A percentile compares a stretch with the other conserved stretches of the same genome.
Conservation (phyloP, 345 rosid species). For the Eucalyptus pauciflora region DNA sequence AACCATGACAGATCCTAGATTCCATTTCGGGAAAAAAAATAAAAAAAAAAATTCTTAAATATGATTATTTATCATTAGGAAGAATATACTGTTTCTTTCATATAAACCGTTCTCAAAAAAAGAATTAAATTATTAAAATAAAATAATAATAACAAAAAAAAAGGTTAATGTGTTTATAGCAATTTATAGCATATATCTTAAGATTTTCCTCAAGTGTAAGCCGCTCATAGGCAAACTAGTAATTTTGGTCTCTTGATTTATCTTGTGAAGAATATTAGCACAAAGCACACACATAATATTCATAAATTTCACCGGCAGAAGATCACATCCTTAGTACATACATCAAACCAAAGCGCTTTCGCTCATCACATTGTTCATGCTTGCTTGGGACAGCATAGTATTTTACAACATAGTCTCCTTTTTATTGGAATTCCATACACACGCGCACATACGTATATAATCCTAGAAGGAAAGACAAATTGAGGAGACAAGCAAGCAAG, state of each 20-base stretch:
- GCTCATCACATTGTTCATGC: neutral
- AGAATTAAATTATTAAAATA: too few species aligned
- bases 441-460: neutral
- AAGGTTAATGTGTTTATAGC: fast-evolving
- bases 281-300: neutral
- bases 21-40: neutral
- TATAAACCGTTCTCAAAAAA: neutral
- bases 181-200: neutral
- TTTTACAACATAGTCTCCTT: neutral
- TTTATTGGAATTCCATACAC: neutral
- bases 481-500: neutral
- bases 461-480: neutral
- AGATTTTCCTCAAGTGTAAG: neutral
- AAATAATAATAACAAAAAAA: too few species aligned
- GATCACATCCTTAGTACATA: neutral
- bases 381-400: neutral
- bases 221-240: neutral
- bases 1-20: neutral
- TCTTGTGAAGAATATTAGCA: neutral
- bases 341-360: neutral
- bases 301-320: neutral
- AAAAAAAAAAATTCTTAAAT: too few species aligned
- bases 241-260: neutral
- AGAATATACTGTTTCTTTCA: neutral
- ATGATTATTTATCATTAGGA: too few species aligned